Percentiles rank a stretch among this genome's conserved stretches.
Evolutionary conservation across 2,329 filamentous ascomycete genomes (phyloP).

Genomic region (Celoporthe dispersa): DNA sequence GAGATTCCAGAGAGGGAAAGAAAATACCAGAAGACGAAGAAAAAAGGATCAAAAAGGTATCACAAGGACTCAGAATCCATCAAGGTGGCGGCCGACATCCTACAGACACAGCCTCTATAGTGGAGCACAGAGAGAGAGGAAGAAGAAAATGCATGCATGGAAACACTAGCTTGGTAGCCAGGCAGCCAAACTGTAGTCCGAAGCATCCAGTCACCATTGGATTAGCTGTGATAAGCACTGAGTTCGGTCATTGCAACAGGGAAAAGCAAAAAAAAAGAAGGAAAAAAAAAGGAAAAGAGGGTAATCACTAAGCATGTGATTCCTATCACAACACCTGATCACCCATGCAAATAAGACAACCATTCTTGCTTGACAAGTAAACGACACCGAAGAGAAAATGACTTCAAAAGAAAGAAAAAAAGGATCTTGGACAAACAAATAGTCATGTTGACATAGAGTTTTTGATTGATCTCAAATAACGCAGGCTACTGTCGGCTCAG

Average conservation of each 20-base stretch:
- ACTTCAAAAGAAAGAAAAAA: not conserved
- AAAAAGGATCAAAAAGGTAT: no score
- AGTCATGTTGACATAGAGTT: not conserved
- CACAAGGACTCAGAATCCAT: no score
- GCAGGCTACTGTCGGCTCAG: not conserved
- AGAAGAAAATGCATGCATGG: no score
- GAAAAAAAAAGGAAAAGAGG: not conserved
- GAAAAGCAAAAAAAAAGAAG: not conserved
- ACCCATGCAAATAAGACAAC: not conserved
- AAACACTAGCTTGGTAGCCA: not conserved
- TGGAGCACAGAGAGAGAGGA: no score
- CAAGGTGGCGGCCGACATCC: no score
- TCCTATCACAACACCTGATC: not conserved
- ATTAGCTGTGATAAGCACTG: not conserved
- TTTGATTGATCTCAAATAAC: not conserved
- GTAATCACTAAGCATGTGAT: not conserved
- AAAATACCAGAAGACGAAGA: no score
- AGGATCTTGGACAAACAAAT: not conserved
- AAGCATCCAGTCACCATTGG: not conserved
- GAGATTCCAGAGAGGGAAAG: no score
- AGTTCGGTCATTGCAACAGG: not conserved
- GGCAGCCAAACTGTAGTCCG: not conserved
- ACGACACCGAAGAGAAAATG: not conserved
- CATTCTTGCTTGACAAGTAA: not conserved
- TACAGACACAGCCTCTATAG: no score